Conservation (phyloP, 257 asterid genomes). For the Asclepias syriaca region DNA sequence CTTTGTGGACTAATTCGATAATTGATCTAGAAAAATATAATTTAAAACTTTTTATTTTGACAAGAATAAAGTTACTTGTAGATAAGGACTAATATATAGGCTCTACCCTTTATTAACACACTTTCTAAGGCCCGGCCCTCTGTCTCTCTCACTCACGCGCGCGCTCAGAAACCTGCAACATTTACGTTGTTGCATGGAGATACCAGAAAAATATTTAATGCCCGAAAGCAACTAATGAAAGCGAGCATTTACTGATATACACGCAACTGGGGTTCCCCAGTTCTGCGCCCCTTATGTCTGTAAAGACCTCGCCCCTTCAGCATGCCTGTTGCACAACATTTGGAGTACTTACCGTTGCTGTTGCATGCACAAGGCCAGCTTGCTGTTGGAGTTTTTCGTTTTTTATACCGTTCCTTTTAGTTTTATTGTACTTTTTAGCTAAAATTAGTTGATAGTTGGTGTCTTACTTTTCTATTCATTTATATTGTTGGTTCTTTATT, state of each 20-base stretch:
- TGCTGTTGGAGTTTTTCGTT: too few species aligned
- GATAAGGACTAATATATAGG: too few species aligned
- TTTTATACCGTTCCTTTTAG: too few species aligned
- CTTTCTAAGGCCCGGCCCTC: not conserved
- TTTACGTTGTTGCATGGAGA: constrained; percentile 21
- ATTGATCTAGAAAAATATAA: too few species aligned
- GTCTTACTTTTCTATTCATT: too few species aligned
- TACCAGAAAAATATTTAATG: constrained; percentile 31
- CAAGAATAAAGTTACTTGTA: too few species aligned
- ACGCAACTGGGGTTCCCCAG: constrained; percentile 27
- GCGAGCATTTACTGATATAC: constrained; percentile 35
- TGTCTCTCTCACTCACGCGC: not conserved
- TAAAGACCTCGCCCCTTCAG: constrained; percentile 35
- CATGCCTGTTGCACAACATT: constrained; percentile 31
- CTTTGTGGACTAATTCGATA: too few species aligned
- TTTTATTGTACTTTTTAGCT: too few species aligned
- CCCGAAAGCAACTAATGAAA: constrained; percentile 34
- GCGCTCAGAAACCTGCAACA: not conserved
- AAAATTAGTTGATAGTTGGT: too few species aligned
- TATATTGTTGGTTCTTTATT: too few species aligned
- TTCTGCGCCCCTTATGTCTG: not conserved
- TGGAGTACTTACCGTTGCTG: not conserved
- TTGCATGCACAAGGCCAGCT: not conserved
- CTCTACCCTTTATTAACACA: not conserved
- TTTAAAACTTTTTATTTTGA: too few species aligned